Evolutionary conservation across 257 asterid genomes (phyloP).

Genomic region (Apocynum venetum): DNA sequence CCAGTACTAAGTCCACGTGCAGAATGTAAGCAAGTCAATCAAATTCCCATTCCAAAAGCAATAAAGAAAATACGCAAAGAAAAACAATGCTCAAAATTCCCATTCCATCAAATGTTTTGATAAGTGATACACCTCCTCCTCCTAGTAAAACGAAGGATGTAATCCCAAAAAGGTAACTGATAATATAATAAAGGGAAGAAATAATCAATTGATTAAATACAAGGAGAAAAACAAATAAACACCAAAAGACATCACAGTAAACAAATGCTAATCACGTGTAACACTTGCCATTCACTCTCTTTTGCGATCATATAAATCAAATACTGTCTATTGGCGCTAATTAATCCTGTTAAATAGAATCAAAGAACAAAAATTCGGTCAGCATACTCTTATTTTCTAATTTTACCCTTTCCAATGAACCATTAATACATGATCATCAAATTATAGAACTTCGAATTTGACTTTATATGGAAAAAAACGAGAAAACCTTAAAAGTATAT

Average conservation of each 20-base stretch:
- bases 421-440: not conserved
- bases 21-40: conserved; percentile 14
- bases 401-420: not conserved
- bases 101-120: not conserved
- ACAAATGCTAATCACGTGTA: not conserved
- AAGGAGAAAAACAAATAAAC: not conserved
- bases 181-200: not conserved
- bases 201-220: not conserved
- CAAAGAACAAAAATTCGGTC: not conserved
- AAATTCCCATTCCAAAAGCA: conserved; percentile 9
- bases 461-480: not conserved
- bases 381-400: not conserved
- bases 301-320: not conserved
- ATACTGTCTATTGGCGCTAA: not conserved
- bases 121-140: not conserved
- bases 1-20: conserved; percentile 63
- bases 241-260: not conserved
- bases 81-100: not conserved
- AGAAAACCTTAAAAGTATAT: not conserved
- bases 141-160: not conserved
- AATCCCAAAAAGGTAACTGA: not conserved
- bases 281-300: not conserved
- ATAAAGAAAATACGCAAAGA: not conserved
- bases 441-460: not conserved
- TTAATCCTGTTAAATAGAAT: not conserved